Base-by-base conservation (phyloP, 768 basidiomycete genomes). In the Hirschioporus abietinus region DNA sequence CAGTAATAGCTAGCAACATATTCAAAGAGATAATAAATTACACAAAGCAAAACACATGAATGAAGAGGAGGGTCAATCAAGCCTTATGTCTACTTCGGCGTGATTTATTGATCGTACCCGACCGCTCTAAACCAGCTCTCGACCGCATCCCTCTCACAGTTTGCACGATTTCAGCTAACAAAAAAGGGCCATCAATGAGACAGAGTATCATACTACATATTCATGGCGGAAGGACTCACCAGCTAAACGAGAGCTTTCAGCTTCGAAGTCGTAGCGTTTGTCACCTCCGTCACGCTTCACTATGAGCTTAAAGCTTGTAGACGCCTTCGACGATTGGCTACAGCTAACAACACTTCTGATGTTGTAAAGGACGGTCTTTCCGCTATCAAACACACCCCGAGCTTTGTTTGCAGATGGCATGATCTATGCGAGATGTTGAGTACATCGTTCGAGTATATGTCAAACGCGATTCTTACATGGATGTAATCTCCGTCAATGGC, bases 201-300 rank as follows among this genome's bases (percentile, higher is more conserved):
- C 5, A 23, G 3, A 8, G 5, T 61, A 1, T 3, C 20, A 15
- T 17, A 61, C 20, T 12, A 1, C 20, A 7, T 10, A 27, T n/a
- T 8, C 24, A 36, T 7, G 6, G 60, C 17, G 59, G 30, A 34
- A 66, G 60, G 7, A 20, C 91, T 71, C 73, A 92, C 92, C 84
- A 61, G 96, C 94, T 66, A 88, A 74, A 75, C 88, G 90, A 1
- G 91, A 83, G 70, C 80, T 94, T 76, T 96, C 96, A 0, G 95
- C 96, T 78, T 99, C 97, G 74, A 97, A 98, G 72, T 99, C 96
- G 74, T 98, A 99, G 52, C 95, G 83, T 82, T 99, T 99, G 70
- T 89, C 90, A 58, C 87, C 83, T 58, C 84, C 83, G 42, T 86
- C 84, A 66, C 81, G 81, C 73, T 86, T 89, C 15, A 99, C 85